Evolutionary conservation across 2,329 filamentous ascomycete genomes (phyloP).

Genomic region (Bipolaris victoriae): DNA sequence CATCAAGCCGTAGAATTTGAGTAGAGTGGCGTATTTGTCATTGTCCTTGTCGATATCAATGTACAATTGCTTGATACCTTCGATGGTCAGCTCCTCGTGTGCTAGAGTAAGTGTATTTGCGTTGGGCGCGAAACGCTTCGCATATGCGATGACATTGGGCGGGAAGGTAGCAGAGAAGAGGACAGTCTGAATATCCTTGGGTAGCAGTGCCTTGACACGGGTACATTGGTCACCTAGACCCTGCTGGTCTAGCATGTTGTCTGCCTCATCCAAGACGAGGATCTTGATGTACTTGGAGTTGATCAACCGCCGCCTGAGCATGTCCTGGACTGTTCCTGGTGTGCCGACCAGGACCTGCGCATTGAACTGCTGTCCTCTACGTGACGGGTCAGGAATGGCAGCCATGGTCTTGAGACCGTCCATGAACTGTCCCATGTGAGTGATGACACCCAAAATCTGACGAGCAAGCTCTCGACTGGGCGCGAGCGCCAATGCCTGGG

Average conservation of each 20-base stretch:
- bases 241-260: constrained; percentile 98
- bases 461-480: constrained; percentile 93
- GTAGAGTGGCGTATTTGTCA: constrained; percentile 85
- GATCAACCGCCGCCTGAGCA: constrained; percentile 78
- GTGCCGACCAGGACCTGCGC: constrained; percentile 89
- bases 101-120: constrained; percentile 87
- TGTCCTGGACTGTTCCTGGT: constrained; percentile 88
- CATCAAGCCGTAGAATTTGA: constrained; percentile 94
- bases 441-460: constrained; percentile 87
- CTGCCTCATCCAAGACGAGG: constrained; percentile 92
- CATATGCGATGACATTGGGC: constrained; percentile 82
- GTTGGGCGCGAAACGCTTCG: constrained; percentile 80
- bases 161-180: constrained; percentile 97
- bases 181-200: constrained; percentile 78
- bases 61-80: constrained; percentile 97
- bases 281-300: constrained; percentile 75
- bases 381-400: constrained; percentile 78
- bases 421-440: constrained; percentile 83
- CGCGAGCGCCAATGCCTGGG: constrained; percentile 87
- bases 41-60: constrained; percentile 85
- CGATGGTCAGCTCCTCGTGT: constrained; percentile 90
- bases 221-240: constrained; percentile 94
- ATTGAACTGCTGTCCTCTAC: constrained; percentile 71
- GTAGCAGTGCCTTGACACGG: constrained; percentile 80
- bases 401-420: constrained; percentile 76